Percentiles rank a stretch among this genome's conserved stretches.
These are phyloP conservation scores for Candida sanyaensis DNA, from an alignment of 1,139 yeast species.

Conservation along the genomic window DNA sequence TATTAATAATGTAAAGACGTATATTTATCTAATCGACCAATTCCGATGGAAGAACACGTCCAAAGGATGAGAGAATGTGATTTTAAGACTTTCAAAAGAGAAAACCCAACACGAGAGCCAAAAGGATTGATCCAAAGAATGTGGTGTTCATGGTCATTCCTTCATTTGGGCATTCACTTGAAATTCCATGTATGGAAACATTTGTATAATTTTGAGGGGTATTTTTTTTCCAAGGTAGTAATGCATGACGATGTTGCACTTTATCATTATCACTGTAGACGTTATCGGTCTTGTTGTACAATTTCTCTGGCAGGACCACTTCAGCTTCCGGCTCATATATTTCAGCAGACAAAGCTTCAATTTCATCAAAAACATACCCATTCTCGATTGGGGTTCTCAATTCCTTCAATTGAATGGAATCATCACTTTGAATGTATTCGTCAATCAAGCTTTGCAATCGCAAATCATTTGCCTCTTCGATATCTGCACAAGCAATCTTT, in stretches of 20 bases:
- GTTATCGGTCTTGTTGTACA: constrained; percentile 10
- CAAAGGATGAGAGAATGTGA: constrained; percentile 12
- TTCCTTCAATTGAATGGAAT: constrained; percentile 21
- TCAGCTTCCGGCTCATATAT: constrained; percentile 15
- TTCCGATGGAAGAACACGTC: constrained; percentile 16
- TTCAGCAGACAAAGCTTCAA: constrained; percentile 19
- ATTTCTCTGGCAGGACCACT: constrained; percentile 7
- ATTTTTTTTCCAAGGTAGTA: constrained; percentile 5
- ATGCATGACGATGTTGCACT: constrained; percentile 2
- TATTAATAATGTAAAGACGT: constrained; percentile 14
- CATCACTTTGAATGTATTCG: constrained; percentile 23
- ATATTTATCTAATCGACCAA: constrained; percentile 1
- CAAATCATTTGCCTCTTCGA: constrained; percentile 33
- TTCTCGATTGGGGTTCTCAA: constrained; percentile 20
- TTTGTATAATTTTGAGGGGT: constrained; percentile 11
- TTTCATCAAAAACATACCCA: constrained; percentile 18
- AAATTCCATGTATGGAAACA: constrained; percentile 12
- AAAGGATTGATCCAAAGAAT: constrained; percentile 7
- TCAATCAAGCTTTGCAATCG: constrained; percentile 27
- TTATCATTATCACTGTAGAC: constrained; percentile 1
- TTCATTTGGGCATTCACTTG: constrained; percentile 13
- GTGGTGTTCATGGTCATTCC: constrained; percentile 3
- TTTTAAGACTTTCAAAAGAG: constrained; percentile 1
- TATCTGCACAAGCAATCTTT: constrained; percentile 61
- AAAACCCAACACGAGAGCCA: constrained; percentile 8